phyloP scores from a whole-genome alignment of 2,329 filamentous ascomycete species.

The Ascomycota sp. region DNA sequence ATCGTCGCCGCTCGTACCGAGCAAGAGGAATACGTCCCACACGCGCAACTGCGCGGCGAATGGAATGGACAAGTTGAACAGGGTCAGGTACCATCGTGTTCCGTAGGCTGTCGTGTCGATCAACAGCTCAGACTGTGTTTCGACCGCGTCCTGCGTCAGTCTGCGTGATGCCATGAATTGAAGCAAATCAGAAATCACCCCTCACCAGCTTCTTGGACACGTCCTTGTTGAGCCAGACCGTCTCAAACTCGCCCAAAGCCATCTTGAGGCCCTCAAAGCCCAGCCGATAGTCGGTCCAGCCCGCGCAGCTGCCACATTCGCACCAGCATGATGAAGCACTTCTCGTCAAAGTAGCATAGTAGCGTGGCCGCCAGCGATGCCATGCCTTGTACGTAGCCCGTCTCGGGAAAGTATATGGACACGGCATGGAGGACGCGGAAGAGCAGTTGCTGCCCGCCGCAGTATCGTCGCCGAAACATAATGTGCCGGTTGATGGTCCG shows the following conservation, averaged over 20 bases:
- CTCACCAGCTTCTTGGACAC: constrained; percentile 65
- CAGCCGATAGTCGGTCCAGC: constrained; percentile 58
- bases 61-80: constrained; percentile 93
- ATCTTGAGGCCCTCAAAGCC: constrained; percentile 78
- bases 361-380: constrained; percentile 80
- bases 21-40: constrained; percentile 94
- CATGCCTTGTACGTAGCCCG: constrained; percentile 97
- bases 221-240: constrained; percentile 62
- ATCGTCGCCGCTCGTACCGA: constrained; percentile 28
- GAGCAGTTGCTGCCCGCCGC: constrained; percentile 74
- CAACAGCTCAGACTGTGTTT: constrained; percentile 50
- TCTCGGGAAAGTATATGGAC: constrained; percentile 75
- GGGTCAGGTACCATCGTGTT: constrained; percentile 88
- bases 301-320: constrained; percentile 80
- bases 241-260: constrained; percentile 68
- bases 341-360: constrained; percentile 90
- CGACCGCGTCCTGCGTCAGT: too few species aligned
- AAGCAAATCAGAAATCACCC: constrained; percentile 4
- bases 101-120: constrained; percentile 87
- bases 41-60: constrained; percentile 86
- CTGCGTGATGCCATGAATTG: too few species aligned
- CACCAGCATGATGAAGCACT: constrained; percentile 90
- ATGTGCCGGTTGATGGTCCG: constrained; percentile 89
- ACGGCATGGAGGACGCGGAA: constrained; percentile 86
- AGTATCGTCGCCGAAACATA: constrained; percentile 86